Evolutionary conservation across 2,329 filamentous ascomycete genomes (phyloP).

Genomic region (Paecilomyces dactylethromorphus): DNA sequence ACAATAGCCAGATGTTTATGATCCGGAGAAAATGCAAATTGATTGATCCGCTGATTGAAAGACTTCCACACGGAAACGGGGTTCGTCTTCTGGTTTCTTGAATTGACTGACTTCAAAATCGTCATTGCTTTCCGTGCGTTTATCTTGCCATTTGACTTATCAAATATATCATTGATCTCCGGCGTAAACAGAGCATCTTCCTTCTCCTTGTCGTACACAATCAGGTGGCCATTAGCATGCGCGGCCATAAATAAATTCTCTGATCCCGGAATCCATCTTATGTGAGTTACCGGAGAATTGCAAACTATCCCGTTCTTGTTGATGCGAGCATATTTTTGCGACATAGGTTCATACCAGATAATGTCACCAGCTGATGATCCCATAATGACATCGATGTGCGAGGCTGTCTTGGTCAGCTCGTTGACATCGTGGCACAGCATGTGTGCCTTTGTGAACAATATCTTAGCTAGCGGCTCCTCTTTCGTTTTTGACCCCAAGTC

Average conservation of each 20-base stretch:
- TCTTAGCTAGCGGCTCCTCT: slow-evolving; percentile 89
- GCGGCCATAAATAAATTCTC: slow-evolving; percentile 89
- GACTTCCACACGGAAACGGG: slow-evolving; percentile 90
- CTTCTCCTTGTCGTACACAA: slow-evolving; percentile 97
- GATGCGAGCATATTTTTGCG: slow-evolving; percentile 87
- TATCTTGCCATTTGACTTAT: slow-evolving; percentile 19
- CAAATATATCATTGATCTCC: slow-evolving; percentile 45
- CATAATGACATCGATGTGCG: slow-evolving; percentile 86
- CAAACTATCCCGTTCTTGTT: slow-evolving; percentile 98
- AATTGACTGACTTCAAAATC: slow-evolving; percentile 86
- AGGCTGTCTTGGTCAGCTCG: slow-evolving; percentile 65
- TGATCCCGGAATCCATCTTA: slow-evolving; percentile 89
- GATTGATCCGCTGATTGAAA: slow-evolving; percentile 83
- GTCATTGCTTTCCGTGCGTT: slow-evolving; percentile 46
- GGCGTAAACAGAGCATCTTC: slow-evolving; percentile 75
- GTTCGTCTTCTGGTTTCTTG: slow-evolving; percentile 87
- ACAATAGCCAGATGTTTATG: slow-evolving; percentile 81
- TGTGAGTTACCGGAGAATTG: slow-evolving; percentile 73
- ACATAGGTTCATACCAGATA: slow-evolving; percentile 97
- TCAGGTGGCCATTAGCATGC: slow-evolving; percentile 81
- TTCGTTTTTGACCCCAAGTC: slow-evolving; percentile 66
- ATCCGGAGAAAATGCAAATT: slow-evolving; percentile 88
- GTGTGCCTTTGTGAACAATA: slow-evolving; percentile 93
- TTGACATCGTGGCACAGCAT: slow-evolving; percentile 94
- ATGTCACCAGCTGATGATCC: slow-evolving; percentile 95